phyloP scores from a whole-genome alignment of 2,329 filamentous ascomycete genomes.

The Diaporthe australafricana region DNA sequence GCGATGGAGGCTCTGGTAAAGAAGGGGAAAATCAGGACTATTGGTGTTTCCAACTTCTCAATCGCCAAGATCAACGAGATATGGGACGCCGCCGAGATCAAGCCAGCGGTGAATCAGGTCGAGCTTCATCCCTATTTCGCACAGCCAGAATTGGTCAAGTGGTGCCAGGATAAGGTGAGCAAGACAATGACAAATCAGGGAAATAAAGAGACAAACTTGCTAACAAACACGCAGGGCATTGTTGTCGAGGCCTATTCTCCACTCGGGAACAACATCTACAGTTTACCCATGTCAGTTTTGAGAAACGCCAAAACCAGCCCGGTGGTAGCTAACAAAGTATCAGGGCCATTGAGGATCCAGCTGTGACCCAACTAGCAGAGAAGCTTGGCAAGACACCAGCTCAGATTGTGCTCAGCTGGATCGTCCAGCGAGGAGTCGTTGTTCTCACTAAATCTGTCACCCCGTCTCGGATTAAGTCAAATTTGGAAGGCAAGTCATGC shows the following conservation, averaged over 20 bases:
- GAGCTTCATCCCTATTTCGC: slow-evolving; percentile 54
- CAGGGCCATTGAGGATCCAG: slow-evolving; percentile 61
- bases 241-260: slow-evolving; percentile 65
- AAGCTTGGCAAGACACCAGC: slow-evolving; percentile 63
- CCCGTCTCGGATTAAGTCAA: slow-evolving; percentile 60
- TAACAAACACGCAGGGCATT: slow-evolving; percentile 52
- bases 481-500: slow-evolving; percentile 47
- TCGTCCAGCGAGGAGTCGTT: slow-evolving; percentile 63
- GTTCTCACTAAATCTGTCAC: slow-evolving; percentile 68
- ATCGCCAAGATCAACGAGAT: slow-evolving; percentile 61
- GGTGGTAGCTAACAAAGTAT: neutral
- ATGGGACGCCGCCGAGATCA: slow-evolving; percentile 55
- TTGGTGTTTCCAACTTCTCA: slow-evolving; percentile 68
- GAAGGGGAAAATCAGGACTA: slow-evolving; percentile 63
- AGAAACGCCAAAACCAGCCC: too few species aligned
- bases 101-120: slow-evolving; percentile 60
- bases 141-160: slow-evolving; percentile 58
- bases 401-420: slow-evolving; percentile 66
- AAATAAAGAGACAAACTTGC: neutral
- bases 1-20: slow-evolving; percentile 66
- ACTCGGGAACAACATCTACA: slow-evolving; percentile 64
- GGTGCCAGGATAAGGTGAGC: slow-evolving; percentile 55
- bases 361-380: slow-evolving; percentile 64
- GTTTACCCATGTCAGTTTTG: slow-evolving; percentile 31
- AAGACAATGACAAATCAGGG: neutral